Evolutionary conservation across 2,329 filamentous ascomycete genomes (phyloP), one percentile per base, ranked within the genome.

Genomic region (Phaeoacremonium minimum): DNA sequence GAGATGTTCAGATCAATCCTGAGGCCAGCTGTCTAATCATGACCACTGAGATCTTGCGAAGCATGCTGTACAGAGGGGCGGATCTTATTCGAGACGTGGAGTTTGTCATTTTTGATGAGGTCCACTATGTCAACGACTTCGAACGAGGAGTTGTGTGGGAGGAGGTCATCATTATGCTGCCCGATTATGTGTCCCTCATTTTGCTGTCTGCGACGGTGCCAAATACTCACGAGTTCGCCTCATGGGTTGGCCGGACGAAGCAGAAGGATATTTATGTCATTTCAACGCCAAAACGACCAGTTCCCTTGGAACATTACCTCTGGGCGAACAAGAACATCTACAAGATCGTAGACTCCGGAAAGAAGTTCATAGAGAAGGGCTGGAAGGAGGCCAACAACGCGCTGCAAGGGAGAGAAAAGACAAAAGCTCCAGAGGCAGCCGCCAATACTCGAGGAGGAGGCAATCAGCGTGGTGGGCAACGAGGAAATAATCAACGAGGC

Each of bases 231-330:
- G 93, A 98, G 57, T 98, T 98, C 52, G 93, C 93, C 2, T 97
- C 90, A 0, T 98, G 93, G 93, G 91, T 98, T 16, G 93, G 93
- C 9, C 78, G 93, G 34, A 98, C 93, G 1, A 98, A 98, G 66
- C 91, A 95, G 64, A 97, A 96, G 63, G 87, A 98, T 52, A 97
- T 98, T 20, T 98, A 97, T 56, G 93, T 98, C 50, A 98, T 98
- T 37, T 97, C 93, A 0, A 98, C 93, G 0, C 83, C 90, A 0
- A 98, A 98, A 61, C 79, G 93, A 41, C 93, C 93, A 1, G 88
- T 98, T 1, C 93, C 93, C 1, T 67, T 98, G 3, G 93, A 98
- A 52, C 93, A 98, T 58, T 98, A 91, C 52, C 73, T 98, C 1
- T 98, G 93, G 93, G 90, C 89, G 5, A 85, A 84, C 40, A 97